Base-by-base conservation (phyloP, 345 rosid species). In the Murraya paniculata region DNA sequence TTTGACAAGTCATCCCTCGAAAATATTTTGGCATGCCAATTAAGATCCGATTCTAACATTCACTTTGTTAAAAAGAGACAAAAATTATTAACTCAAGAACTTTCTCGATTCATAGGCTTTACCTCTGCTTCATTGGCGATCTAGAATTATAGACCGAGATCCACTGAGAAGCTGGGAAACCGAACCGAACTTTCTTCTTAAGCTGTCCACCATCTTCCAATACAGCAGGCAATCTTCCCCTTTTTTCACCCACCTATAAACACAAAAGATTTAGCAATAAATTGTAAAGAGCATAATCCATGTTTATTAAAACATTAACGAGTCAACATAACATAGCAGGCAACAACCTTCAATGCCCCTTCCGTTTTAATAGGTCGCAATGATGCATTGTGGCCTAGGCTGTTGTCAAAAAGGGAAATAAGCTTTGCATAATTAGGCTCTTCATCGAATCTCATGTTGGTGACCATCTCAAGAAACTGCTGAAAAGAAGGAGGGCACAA, bases 101-200 rank as follows among this genome's bases (percentile, higher is more conserved):
- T 48, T 27, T 31, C 24, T 36, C 10, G 18, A 66, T 33, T 36
- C 48, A 36, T 19, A 61, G 28, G 9, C 38, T 62, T 27, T 80
- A 88, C 89, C 91, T 81, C 67, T 89, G 92, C 82, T 89, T 89
- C 89, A 88, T 89, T 56, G 92, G 86, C 81, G 81, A 77, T 69
- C 85, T 81, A 2, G 88, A 85, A 80, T 79, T 87, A 64, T 89
- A 86, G 68, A 86, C 82, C 5, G 85, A 86, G 64, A 86, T 85
- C 92, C 92, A 88, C 35, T 89, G 92, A n/a, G 88, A 81, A 68
- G 90, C 88, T 27, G 92, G 86, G 80, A 81, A 81, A 28, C 92
- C 91, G 71, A 86, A 30, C 6, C 89, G 88, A 71, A 88, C 65
- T 82, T 85, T 89, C 81, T 87, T 89, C 86, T 80, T 82, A 21